A percentile compares a stretch with the other conserved stretches of the same genome.
phyloP scores from a whole-genome alignment of 129 eudicot species.

The Arctium lappa region DNA sequence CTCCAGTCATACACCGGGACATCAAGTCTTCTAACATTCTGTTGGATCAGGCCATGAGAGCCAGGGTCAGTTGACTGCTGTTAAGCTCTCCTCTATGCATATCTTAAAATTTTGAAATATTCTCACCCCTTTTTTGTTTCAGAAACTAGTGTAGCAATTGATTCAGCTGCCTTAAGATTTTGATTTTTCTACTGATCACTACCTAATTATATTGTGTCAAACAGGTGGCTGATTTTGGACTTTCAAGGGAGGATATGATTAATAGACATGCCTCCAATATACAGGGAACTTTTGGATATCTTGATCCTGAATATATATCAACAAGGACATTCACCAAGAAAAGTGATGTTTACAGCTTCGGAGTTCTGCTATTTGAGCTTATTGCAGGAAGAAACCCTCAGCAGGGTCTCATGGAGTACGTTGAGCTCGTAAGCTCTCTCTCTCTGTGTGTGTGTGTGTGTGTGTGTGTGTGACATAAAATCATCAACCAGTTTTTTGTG shows the following conservation, averaged over 20 bases:
- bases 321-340: constrained; percentile 88
- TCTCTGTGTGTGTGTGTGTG: background rate
- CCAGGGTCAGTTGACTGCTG: constrained; percentile 58
- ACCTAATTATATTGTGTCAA: constrained; percentile 5
- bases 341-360: constrained; percentile 91
- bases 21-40: constrained; percentile 91
- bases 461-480: background rate
- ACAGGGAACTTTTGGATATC: constrained; percentile 93
- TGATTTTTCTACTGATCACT: constrained; percentile 5
- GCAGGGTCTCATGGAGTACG: constrained; percentile 94
- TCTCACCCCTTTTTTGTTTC: background rate
- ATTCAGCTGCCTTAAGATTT: background rate
- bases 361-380: constrained; percentile 87
- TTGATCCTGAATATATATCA: constrained; percentile 96
- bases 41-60: constrained; percentile 94
- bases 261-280: constrained; percentile 68
- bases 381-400: constrained; percentile 91
- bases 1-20: constrained; percentile 96
- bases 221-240: constrained; percentile 96
- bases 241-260: constrained; percentile 93
- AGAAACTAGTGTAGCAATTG: background rate
- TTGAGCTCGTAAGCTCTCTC: constrained; percentile 72
- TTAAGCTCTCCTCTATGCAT: background rate
- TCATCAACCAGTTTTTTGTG: background rate
- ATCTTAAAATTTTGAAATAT: background rate